A percentile compares a stretch with the other conserved stretches of the same genome.
Evolutionary conservation across 495 filamentous ascomycete genomes (phyloP).

Genomic region (Chaetomium fimeti): DNA sequence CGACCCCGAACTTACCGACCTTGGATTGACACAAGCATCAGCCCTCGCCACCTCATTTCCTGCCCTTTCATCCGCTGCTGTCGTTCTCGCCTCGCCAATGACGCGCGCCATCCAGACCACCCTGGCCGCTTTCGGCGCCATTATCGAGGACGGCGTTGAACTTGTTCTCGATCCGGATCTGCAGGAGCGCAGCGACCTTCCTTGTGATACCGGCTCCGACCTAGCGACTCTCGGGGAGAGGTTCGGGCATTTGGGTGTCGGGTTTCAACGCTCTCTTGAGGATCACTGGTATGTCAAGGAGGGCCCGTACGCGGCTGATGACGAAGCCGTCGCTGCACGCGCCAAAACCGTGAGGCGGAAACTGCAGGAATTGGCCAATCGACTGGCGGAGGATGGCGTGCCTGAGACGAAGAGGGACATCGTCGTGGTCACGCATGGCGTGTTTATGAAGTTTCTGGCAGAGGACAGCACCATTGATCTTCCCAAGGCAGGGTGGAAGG

Average conservation of each 20-base stretch:
- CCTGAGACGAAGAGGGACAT: constrained; percentile 18
- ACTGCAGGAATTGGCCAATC: constrained; percentile 9
- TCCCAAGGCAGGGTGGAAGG: constrained; percentile 37
- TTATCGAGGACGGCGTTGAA: constrained; percentile 5
- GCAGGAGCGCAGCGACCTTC: constrained; percentile 41
- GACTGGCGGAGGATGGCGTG: constrained; percentile 7
- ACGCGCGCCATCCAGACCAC: constrained; percentile 32
- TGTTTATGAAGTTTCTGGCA: constrained; percentile 38
- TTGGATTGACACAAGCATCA: constrained; percentile 26
- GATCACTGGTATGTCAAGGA: constrained; percentile 28
- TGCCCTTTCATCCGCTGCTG: constrained; percentile 9
- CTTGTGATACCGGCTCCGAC: constrained; percentile 42
- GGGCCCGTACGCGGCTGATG: constrained; percentile 25
- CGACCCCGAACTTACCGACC: constrained; percentile 30
- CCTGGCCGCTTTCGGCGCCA: constrained; percentile 18
- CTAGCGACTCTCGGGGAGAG: constrained; percentile 21
- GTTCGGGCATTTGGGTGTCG: constrained; percentile 19
- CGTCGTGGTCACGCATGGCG: constrained; percentile 35
- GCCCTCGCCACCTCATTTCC: constrained; percentile 23
- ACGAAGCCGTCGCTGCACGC: constrained; percentile 21
- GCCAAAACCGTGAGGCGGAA: constrained; percentile 21
- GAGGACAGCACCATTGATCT: constrained; percentile 32
- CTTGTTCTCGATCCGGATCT: constrained; percentile 32
- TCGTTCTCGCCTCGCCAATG: constrained; percentile 32
- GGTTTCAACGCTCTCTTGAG: neutral